Percentiles rank a stretch among this genome's conserved stretches.
Conservation (phyloP, 768 basidiomycete species). For the Leccinum rimulosum region DNA sequence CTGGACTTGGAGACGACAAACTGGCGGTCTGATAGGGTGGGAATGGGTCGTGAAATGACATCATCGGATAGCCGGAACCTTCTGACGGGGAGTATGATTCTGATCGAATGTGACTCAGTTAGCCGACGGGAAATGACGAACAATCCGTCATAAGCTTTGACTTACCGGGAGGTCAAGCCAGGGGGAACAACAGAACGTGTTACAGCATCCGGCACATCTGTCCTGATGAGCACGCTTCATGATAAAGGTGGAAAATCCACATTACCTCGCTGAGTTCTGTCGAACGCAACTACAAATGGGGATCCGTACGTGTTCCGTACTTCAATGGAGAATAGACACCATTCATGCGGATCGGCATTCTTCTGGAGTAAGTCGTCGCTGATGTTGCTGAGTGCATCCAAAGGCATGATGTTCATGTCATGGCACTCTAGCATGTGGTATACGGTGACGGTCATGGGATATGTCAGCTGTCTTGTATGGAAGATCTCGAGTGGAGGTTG, state of each 20-base stretch:
- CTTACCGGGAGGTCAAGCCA: constrained; percentile 80
- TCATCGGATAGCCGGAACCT: constrained; percentile 63
- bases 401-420: constrained; percentile 76
- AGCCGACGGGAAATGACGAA: constrained; percentile 2
- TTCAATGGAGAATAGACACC: constrained; percentile 88
- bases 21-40: constrained; percentile 83
- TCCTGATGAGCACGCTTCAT: constrained; percentile 2
- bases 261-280: constrained; percentile 62
- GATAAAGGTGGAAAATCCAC: background rate
- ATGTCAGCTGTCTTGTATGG: constrained; percentile 82
- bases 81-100: constrained; percentile 68
- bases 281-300: constrained; percentile 86
- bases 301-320: constrained; percentile 90
- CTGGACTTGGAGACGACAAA: constrained; percentile 82
- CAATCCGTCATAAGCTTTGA: background rate
- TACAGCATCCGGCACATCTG: constrained; percentile 41
- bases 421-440: constrained; percentile 93
- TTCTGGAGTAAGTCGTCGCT: constrained; percentile 32
- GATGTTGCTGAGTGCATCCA: constrained; percentile 32
- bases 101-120: constrained; percentile 25
- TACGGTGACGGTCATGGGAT: constrained; percentile 90
- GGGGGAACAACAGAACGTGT: constrained; percentile 72
- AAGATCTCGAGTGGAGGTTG: constrained; percentile 52
- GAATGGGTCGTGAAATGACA: constrained; percentile 65
- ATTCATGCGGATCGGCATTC: constrained; percentile 53